Base-by-base conservation (phyloP, 2,329 filamentous ascomycete genomes). In the Emmonsia crescens region DNA sequence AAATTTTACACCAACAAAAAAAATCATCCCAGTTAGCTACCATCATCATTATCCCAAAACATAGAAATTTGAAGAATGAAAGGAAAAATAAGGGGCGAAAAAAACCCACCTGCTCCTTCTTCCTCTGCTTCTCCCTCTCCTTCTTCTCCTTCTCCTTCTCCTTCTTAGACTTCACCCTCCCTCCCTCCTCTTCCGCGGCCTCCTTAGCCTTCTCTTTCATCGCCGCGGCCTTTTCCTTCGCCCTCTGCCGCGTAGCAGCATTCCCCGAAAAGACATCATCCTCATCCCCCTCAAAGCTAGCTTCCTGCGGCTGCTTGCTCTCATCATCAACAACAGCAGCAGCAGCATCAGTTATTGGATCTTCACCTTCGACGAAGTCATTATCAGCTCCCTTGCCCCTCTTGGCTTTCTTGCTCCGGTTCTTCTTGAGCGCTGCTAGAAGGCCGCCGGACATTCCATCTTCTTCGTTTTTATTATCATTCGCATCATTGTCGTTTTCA, bases 101-200 rank as follows among this genome's bases (percentile, higher is more conserved):
- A 38, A 52, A 58, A 72, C 80, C 62, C 75, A 94, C 91, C 84
- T 97, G 89, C 77, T 99, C 94, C 85, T 92, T 99, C 80, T 99
- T 99, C 68, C 92, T 84, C 79, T 94, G 89, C 85, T 99, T 99
- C 80, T 99, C 94, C 64, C 91, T 86, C 80, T 99, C 94, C 79
- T 96, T 99, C 83, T 93, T 97, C 71, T 93, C 82, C 77, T 91
- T 96, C 76, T 99, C 94, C 80, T 99, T 99, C 79, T 99, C 92
- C 62, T 95, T 94, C 84, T 97, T 99, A 46, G 91, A 96, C 78
- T 97, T 86, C 57, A 97, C 82, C 61, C 86, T 84, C 52, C 87
- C 87, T 63, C 80, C 79, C 3, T 80, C 81, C 12, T 77, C 79
- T 4, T 80, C 81, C 12, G 77, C 81, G 2, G 79, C 81, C 5